A percentile compares a stretch with the other conserved stretches of the same genome.
These are phyloP conservation scores for Citrus sp. DNA, from an alignment of 345 rosid genomes.

Conservation along the genomic window DNA sequence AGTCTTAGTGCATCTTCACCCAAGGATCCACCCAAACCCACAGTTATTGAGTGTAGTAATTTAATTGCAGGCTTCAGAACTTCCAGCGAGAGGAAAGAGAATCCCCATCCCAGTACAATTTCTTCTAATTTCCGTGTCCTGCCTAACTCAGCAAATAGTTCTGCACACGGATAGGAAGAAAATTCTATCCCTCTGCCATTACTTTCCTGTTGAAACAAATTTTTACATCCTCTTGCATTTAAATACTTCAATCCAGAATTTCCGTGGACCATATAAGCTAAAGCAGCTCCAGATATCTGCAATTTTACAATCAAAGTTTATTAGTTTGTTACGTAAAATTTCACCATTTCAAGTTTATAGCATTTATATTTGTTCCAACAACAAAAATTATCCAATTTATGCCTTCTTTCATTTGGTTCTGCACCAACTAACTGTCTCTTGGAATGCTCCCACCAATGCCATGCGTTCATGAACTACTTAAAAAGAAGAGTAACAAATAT, in stretches of 20 bases:
- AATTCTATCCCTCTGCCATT: conserved; percentile 14
- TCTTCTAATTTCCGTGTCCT: conserved; percentile 50
- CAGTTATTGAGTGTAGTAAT: conserved; percentile 41
- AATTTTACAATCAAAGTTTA: conserved; percentile 15
- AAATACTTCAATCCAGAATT: conserved; percentile 59
- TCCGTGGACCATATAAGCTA: conserved; percentile 41
- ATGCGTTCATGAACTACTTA: conserved; percentile 1
- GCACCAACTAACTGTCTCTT: too few species aligned
- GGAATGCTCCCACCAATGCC: neutral
- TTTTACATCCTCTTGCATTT: conserved; percentile 65
- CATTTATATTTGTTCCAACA: neutral
- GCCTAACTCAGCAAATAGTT: conserved; percentile 35
- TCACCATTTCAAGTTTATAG: neutral
- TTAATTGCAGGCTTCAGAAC: conserved; percentile 54
- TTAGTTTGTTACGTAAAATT: neutral
- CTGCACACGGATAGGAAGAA: conserved; percentile 26
- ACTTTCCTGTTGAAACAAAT: conserved; percentile 38
- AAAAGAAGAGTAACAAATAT: neutral
- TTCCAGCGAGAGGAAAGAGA: conserved; percentile 47
- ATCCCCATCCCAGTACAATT: conserved; percentile 76
- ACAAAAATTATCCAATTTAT: neutral
- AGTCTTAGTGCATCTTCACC: conserved; percentile 50
- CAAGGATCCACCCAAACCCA: conserved; percentile 76
- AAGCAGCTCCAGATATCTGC: conserved; percentile 62
- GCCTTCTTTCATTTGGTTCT: neutral